These are phyloP conservation scores for Allium sativum DNA, from an alignment of 106 monocot species.

Conservation along the genomic window DNA sequence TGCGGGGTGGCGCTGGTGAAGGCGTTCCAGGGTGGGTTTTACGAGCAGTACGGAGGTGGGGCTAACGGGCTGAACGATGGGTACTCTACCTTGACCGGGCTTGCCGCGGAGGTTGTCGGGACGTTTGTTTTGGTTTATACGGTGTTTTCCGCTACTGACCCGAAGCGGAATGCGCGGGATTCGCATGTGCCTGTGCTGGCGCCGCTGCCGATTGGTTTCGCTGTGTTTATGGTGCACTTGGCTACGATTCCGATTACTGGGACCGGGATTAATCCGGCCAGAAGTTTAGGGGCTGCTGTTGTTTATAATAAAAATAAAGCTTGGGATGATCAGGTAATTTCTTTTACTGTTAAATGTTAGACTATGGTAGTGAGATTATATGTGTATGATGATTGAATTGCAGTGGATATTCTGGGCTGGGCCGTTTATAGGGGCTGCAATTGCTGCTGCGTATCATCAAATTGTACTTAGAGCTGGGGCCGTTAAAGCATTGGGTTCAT, in stretches of 20 bases:
- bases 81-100: conserved; percentile 46
- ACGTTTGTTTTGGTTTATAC: conserved; percentile 66
- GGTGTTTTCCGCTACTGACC: conserved; percentile 67
- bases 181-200: conserved; percentile 60
- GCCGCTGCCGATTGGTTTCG: conserved; percentile 51
- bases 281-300: conserved; percentile 46
- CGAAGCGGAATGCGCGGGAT: conserved; percentile 52
- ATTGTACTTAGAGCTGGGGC: conserved; percentile 32
- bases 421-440: conserved; percentile 38
- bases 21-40: conserved; percentile 45
- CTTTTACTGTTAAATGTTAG: background rate
- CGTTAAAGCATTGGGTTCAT: conserved; percentile 26
- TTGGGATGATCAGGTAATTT: conserved; percentile 54
- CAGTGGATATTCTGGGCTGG: conserved; percentile 70
- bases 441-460: conserved; percentile 32
- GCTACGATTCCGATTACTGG: conserved; percentile 65
- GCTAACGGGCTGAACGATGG: conserved; percentile 43
- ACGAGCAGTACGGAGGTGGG: conserved; percentile 41
- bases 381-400: background rate
- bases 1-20: conserved; percentile 60
- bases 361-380: too few relatives aligned
- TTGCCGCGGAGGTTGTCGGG: conserved; percentile 61
- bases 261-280: conserved; percentile 51
- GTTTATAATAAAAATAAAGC: conserved; percentile 42
- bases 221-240: conserved; percentile 55